phyloP scores from a whole-genome alignment of 2,329 filamentous ascomycete genomes.

The Aspergillus sclerotialis region DNA sequence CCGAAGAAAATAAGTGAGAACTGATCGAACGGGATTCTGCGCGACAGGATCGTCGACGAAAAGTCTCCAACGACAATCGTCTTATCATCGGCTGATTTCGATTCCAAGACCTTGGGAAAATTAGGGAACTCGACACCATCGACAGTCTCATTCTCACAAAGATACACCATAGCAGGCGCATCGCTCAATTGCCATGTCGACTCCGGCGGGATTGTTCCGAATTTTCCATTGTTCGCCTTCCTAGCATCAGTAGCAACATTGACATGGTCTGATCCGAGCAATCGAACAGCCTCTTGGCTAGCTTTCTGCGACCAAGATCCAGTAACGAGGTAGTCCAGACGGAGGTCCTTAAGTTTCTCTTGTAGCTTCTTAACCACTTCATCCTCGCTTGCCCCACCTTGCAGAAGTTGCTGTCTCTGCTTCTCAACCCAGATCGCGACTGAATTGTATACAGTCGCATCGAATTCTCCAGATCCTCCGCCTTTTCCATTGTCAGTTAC shows the following conservation, averaged over 20 bases:
- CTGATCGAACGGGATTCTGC: constrained; percentile 68
- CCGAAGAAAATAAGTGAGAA: constrained; percentile 85
- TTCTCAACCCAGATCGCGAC: constrained; percentile 72
- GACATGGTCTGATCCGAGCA: constrained; percentile 68
- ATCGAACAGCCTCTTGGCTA: constrained; percentile 68
- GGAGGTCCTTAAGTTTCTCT: constrained; percentile 63
- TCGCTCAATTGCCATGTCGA: constrained; percentile 64
- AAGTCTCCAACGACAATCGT: constrained; percentile 85
- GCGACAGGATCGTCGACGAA: constrained; percentile 86
- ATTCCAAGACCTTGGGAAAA: constrained; percentile 59
- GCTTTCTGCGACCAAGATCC: constrained; percentile 90
- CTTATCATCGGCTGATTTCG: constrained; percentile 48
- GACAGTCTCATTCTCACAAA: constrained; percentile 73
- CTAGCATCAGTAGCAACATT: constrained; percentile 67
- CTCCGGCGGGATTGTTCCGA: constrained; percentile 73
- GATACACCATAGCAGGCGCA: constrained; percentile 70
- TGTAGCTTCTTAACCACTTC: constrained; percentile 54
- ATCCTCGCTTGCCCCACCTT: constrained; percentile 39
- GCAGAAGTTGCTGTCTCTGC: constrained; percentile 49
- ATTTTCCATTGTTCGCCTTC: constrained; percentile 67
- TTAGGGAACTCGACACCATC: constrained; percentile 84
- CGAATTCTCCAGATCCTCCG: constrained; percentile 81
- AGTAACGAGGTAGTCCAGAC: constrained; percentile 84
- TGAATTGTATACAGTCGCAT: constrained; percentile 75
- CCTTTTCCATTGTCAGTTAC: constrained; percentile 40